Evolutionary conservation across 805 yeast species (phyloP).

Genomic region (Pichia heedii): DNA sequence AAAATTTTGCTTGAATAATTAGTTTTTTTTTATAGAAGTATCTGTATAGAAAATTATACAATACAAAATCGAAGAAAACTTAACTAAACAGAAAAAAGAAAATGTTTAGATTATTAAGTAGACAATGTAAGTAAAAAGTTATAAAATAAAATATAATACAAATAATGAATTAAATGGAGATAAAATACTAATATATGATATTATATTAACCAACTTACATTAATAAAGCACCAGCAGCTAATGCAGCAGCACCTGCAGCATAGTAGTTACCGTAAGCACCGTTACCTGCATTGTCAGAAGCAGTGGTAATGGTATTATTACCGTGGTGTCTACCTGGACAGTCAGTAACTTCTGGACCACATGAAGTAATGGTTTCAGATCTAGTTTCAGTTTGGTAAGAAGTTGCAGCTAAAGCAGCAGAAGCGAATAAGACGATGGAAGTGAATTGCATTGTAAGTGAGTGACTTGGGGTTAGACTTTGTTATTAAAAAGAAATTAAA

Average conservation of each 20-base stretch:
- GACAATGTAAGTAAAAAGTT: not conserved
- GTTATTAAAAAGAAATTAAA: constrained; percentile 2
- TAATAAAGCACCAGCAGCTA: constrained; percentile 27
- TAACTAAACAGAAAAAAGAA: no score
- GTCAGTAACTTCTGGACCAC: constrained; percentile 29
- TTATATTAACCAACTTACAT: constrained; percentile 12
- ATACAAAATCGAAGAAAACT: no score
- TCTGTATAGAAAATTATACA: no score
- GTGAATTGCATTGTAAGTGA: constrained; percentile 36
- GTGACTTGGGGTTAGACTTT: not conserved
- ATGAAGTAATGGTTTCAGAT: constrained; percentile 30
- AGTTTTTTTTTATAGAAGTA: no score
- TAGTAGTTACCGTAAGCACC: constrained; percentile 17
- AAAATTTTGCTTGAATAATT: no score
- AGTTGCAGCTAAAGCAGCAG: constrained; percentile 28
- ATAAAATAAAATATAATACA: not conserved
- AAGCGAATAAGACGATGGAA: constrained; percentile 25
- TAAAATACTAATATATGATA: no score
- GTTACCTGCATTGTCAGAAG: constrained; percentile 2
- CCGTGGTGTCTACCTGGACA: constrained; percentile 16
- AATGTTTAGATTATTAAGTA: no score
- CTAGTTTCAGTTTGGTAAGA: constrained; percentile 26
- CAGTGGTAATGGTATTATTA: constrained; percentile 21
- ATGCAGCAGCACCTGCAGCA: constrained; percentile 28
- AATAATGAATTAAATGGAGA: not conserved